Percentiles rank a stretch among this genome's conserved stretches.
Conservation (phyloP, 495 filamentous ascomycete species). For the Penicillium ochrochloron region DNA sequence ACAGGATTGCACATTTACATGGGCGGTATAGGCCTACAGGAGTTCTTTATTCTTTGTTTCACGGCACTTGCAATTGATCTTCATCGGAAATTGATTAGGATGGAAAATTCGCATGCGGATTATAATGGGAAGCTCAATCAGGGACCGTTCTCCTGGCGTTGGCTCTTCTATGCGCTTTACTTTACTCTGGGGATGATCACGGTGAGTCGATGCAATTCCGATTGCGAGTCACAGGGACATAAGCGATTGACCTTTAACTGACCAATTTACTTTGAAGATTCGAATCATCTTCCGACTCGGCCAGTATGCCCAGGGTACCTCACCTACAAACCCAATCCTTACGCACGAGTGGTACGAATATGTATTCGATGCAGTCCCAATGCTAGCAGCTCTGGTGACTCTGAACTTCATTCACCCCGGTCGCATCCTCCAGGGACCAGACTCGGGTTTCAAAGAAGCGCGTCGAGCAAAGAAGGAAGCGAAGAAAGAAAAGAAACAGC, state of each 20-base stretch:
- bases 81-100: slow-evolving; percentile 43
- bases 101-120: slow-evolving; percentile 39
- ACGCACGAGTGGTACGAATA: slow-evolving; percentile 60
- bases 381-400: slow-evolving; percentile 54
- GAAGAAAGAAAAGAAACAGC: slow-evolving; percentile 21
- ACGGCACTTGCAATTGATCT: slow-evolving; percentile 51
- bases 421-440: slow-evolving; percentile 50
- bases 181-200: slow-evolving; percentile 55
- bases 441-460: slow-evolving; percentile 14
- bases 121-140: slow-evolving; percentile 26
- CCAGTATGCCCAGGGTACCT: slow-evolving; percentile 54
- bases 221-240: neutral
- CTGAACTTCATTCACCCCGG: slow-evolving; percentile 60
- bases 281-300: slow-evolving; percentile 60
- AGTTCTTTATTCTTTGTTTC: slow-evolving; percentile 63
- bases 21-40: slow-evolving; percentile 63
- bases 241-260: slow-evolving; percentile 26
- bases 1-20: slow-evolving; percentile 55
- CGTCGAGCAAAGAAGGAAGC: slow-evolving; percentile 15
- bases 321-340: slow-evolving; percentile 45
- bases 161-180: slow-evolving; percentile 57
- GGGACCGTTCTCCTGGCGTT: slow-evolving; percentile 36
- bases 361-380: slow-evolving; percentile 61
- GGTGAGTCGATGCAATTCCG: slow-evolving; percentile 39
- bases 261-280: slow-evolving; percentile 5